These are phyloP conservation scores for Cubamyces sp. DNA, from an alignment of 768 basidiomycete species.

Conservation along the genomic window DNA sequence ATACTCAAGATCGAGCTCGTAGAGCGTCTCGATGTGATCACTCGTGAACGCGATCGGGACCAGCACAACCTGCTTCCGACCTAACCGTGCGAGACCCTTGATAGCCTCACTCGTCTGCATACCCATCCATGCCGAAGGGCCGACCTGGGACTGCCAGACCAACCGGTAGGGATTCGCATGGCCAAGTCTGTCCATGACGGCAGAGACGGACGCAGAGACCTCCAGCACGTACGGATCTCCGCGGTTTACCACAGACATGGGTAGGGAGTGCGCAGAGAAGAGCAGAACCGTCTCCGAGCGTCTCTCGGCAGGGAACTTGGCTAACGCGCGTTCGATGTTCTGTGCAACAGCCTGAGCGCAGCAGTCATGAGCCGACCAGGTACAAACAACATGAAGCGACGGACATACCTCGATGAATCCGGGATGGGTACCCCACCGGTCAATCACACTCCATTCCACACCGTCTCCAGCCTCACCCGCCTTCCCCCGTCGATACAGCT, in stretches of 20 bases:
- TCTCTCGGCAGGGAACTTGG: slow-evolving; percentile 71
- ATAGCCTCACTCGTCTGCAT: slow-evolving; percentile 93
- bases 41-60: slow-evolving; percentile 98
- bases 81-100: slow-evolving; percentile 80
- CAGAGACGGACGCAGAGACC: slow-evolving; percentile 91
- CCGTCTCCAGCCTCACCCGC: slow-evolving; percentile 58
- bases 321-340: slow-evolving; percentile 81
- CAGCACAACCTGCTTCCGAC: slow-evolving; percentile 76
- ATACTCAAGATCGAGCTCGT: slow-evolving; percentile 95
- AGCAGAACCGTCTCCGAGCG: slow-evolving; percentile 81
- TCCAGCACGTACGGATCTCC: slow-evolving; percentile 97
- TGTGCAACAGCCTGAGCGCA: slow-evolving; percentile 79
- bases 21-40: slow-evolving; percentile 98
- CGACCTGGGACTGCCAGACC: slow-evolving; percentile 98
- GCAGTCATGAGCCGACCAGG: neutral
- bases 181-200: slow-evolving; percentile 87
- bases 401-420: slow-evolving; percentile 88
- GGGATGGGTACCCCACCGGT: slow-evolving; percentile 95
- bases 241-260: slow-evolving; percentile 98
- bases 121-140: slow-evolving; percentile 97
- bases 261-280: slow-evolving; percentile 97
- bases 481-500: slow-evolving; percentile 73
- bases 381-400: slow-evolving; percentile 12
- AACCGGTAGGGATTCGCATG: slow-evolving; percentile 87
- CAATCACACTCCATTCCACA: slow-evolving; percentile 96